Base-by-base conservation (phyloP, 768 basidiomycete species). In the Exidia glandulosa region DNA sequence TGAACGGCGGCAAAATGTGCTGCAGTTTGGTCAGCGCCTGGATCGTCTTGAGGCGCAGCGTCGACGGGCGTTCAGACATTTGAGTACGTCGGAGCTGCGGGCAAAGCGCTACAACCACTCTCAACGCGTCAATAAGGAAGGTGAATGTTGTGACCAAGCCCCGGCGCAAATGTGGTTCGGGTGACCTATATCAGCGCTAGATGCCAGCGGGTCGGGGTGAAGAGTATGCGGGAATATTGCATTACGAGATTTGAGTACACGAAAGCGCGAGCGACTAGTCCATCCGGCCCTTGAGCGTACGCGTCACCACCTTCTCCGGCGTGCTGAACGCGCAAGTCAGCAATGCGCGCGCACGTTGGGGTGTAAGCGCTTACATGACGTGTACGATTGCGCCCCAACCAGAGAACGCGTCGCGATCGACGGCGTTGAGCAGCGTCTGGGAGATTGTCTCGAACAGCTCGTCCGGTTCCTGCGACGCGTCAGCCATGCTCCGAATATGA, bases 371-470 rank as follows among this genome's bases (percentile, higher is more conserved):
- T 80, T 72, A 95, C 94, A 99, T 89, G 60, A 99, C 77, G 78
- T 97, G 90, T 37, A 99, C 96, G 59, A 96, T 74, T 36, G 86
- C 92, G 47, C 96, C 96, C 94, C 93, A 97, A 61, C 96, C 96
- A 59, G 94, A 96, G 71, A 84, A 91, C 25, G 95, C 94, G 73
- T 98, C 96, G 54, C 96, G 82, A 70, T 99, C 96, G 33, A 97
- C 87, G 4, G 93, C 90, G 67, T 94, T 98, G 72, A 98, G 72
- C 62, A 99, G 73, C 6, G 94, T 94, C 73, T 99, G 96, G 31
- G 91, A 93, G 68, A 97, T 94, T 2, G 96, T 98, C 77, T 99
- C 96, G 68, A 99, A 99, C 52, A 99, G 76, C 72, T 98, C 96
- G 68, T 98, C 96, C 14, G 94, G 84, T 70, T 87, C 94, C 75